Conservation (phyloP, 176 grass and related monocot species). For the Canna indica region DNA sequence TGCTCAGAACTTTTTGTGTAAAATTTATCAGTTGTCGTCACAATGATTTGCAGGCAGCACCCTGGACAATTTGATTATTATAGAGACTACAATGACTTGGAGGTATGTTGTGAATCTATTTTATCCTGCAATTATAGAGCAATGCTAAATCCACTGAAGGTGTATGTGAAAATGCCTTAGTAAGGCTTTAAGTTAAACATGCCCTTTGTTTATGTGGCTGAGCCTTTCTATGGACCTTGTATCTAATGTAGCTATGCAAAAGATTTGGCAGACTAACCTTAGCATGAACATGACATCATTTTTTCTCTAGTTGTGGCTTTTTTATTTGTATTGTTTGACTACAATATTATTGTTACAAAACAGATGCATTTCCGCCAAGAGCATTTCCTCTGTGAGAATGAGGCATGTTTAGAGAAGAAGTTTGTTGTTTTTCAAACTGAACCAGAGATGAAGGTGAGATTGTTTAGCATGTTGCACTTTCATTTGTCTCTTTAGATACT, state of each 20-base stretch:
- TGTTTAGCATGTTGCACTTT: not conserved
- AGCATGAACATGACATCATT: not conserved
- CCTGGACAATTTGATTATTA: constrained; percentile 83
- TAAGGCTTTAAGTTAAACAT: not conserved
- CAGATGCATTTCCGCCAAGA: constrained; percentile 90
- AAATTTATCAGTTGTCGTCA: not conserved
- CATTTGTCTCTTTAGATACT: not conserved
- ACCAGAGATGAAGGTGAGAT: constrained; percentile 61
- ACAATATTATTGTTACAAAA: not conserved
- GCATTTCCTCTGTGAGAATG: constrained; percentile 90
- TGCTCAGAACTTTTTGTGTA: not conserved
- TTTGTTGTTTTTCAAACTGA: constrained; percentile 86
- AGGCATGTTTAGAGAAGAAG: constrained; percentile 76
- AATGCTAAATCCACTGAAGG: not conserved
- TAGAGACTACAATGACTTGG: constrained; percentile 74
- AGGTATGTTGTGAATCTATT: constrained; percentile 38
- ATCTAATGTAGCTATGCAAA: not conserved
- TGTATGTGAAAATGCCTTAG: not conserved
- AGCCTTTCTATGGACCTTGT: not conserved
- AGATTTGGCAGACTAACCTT: not conserved
- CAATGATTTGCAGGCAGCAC: constrained; percentile 44
- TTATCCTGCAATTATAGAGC: not conserved
- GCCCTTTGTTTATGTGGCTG: not conserved
- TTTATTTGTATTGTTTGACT: not conserved
- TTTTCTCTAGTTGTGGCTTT: not conserved